Percentiles rank a stretch among this genome's conserved stretches.
Evolutionary conservation across 106 monocot genomes (phyloP).

Genomic region (Agapanthus africanus): DNA sequence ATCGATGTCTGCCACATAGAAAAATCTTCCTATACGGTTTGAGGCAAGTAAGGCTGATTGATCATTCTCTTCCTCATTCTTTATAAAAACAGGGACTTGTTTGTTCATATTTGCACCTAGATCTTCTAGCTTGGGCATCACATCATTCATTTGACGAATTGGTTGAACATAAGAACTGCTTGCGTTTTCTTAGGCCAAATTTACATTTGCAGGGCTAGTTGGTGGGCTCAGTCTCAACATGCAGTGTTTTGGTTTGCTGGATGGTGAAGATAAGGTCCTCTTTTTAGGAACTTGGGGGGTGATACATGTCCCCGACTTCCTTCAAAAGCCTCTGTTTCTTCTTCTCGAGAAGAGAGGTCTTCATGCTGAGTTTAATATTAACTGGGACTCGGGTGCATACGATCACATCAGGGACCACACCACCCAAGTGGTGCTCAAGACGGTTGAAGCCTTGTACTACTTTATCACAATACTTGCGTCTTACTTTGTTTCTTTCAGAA

Average conservation of each 20-base stretch:
- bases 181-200: not conserved
- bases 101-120: not conserved
- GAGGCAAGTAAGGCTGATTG: too few species aligned
- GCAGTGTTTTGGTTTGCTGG: too few species aligned
- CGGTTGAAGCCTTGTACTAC: too few species aligned
- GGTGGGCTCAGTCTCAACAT: not conserved
- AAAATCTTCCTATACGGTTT: too few species aligned
- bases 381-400: constrained; percentile 26
- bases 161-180: not conserved
- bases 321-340: constrained; percentile 40
- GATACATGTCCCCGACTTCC: constrained; percentile 27
- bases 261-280: constrained; percentile 20
- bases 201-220: not conserved
- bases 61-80: too few species aligned
- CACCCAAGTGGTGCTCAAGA: too few species aligned
- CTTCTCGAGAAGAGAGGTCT: constrained; percentile 20
- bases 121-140: constrained; percentile 18
- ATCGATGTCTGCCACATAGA: too few species aligned
- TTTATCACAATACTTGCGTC: too few species aligned
- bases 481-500: too few species aligned
- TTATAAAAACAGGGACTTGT: constrained; percentile 19
- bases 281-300: constrained; percentile 38
- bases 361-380: constrained; percentile 27
- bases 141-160: too few species aligned
- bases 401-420: too few species aligned